Base-by-base conservation (phyloP, 2,329 filamentous ascomycete species). In the Fusarium ramigenum region DNA sequence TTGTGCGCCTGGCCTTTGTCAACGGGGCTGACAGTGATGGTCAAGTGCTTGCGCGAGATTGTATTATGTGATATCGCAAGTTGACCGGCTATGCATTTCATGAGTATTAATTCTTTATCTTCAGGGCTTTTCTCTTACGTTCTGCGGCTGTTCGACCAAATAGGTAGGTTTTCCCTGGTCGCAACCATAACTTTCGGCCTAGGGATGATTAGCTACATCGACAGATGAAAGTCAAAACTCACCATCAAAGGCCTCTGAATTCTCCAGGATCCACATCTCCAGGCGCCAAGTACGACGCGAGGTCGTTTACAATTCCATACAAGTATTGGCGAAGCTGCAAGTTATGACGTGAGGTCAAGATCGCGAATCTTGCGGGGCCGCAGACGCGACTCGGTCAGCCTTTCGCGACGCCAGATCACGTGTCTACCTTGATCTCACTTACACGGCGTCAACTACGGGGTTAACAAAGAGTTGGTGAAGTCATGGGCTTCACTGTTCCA, bases 31-130 rank as follows among this genome's bases (percentile, higher is more conserved):
- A 98, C 90, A 46, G 90, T 87, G 57, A 99, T 91, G 37, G 91
- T 91, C 73, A 98, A 84, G 82, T 99, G 96, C 78, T 96, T 94
- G 63, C 96, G 89, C 37, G 96, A 99, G 54, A 99, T 93, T 2
- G 92, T 93, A 78, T 93, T 93, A 78, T 96, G 89, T 10, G 92
- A 89, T 74, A 97, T 93, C 30, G 89, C 90, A 74, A 93, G 84
- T 77, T 88, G 90, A 7, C 90, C 89, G 61, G 89, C 92, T 93
- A 74, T 10, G 15, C 5, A 12, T 25, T 7, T 4, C 7, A 30
- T 78, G 40, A 78, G 67, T 25, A 44, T 32, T 2, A 30, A 8
- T 4, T 9, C 21, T 5, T 36, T n/a, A 6, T 2, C 25, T 8
- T 9, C 11, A 37, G 32, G 19, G n/a, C n/a, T 9, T 21, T 18